These are phyloP conservation scores for Xylaria curta DNA, from an alignment of 495 filamentous ascomycete genomes.

Conservation along the genomic window DNA sequence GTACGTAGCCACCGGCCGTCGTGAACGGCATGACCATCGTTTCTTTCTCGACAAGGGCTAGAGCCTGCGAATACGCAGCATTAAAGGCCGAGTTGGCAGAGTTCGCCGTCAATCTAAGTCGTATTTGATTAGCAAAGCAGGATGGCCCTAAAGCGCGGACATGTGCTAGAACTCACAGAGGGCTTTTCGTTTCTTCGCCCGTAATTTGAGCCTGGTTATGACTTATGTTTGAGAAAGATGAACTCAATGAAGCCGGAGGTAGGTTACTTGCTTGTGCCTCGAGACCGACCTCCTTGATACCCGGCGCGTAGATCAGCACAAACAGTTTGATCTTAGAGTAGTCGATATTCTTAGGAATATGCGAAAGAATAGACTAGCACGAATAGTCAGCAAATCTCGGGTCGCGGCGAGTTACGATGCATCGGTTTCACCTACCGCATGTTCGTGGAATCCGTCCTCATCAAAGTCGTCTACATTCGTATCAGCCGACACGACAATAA, in stretches of 20 bases:
- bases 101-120: slow-evolving; percentile 40
- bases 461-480: slow-evolving; percentile 62
- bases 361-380: slow-evolving; percentile 81
- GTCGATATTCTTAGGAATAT: slow-evolving; percentile 78
- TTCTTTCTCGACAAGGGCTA: slow-evolving; percentile 78
- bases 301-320: slow-evolving; percentile 85
- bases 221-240: slow-evolving; percentile 87
- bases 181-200: slow-evolving; percentile 65
- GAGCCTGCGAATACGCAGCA: slow-evolving; percentile 76
- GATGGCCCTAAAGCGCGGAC: background rate
- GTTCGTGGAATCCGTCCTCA: slow-evolving; percentile 69
- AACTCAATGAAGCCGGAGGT: slow-evolving; percentile 70
- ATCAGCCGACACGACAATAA: slow-evolving; percentile 83
- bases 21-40: slow-evolving; percentile 89
- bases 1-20: slow-evolving; percentile 73
- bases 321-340: slow-evolving; percentile 74
- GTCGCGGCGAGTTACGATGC: background rate
- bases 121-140: slow-evolving; percentile 31
- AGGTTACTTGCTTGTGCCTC: slow-evolving; percentile 55
- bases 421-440: slow-evolving; percentile 69
- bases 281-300: slow-evolving; percentile 67
- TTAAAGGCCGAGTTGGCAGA: slow-evolving; percentile 68
- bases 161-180: slow-evolving; percentile 47
- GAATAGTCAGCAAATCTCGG: slow-evolving; percentile 29
- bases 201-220: slow-evolving; percentile 75